Evolutionary conservation across 192 early-diverging fungal species (phyloP).

Genomic region (Podila minutissima): DNA sequence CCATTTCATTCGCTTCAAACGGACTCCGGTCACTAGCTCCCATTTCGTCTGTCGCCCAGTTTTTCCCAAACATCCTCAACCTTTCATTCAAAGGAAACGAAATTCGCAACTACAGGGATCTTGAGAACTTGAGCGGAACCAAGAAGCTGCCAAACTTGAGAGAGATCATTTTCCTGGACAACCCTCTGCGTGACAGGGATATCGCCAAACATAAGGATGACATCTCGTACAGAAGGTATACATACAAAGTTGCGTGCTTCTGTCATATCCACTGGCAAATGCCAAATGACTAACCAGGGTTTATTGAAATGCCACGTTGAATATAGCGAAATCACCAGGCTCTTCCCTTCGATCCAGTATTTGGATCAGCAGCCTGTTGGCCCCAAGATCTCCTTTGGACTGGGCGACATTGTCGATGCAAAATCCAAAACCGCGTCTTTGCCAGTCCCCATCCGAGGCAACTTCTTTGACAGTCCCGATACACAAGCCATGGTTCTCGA

Average conservation of each 20-base stretch:
- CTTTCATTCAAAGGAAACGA: constrained; percentile 57
- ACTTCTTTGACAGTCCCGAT: constrained; percentile 54
- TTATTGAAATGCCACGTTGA: neutral
- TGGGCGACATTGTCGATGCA: constrained; percentile 5
- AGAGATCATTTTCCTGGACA: constrained; percentile 55
- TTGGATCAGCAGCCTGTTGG: constrained; percentile 49
- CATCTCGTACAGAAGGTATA: constrained; percentile 38
- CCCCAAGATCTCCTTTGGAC: constrained; percentile 44
- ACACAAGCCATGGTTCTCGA: constrained; percentile 48
- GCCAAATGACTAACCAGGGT: neutral
- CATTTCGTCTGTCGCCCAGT: constrained; percentile 29
- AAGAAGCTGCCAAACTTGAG: constrained; percentile 37
- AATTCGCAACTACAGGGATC: constrained; percentile 33
- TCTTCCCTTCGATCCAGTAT: constrained; percentile 51
- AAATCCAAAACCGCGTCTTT: constrained; percentile 7
- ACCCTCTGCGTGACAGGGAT: constrained; percentile 44
- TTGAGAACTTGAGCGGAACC: constrained; percentile 40
- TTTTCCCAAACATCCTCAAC: constrained; percentile 55
- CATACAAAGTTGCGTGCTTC: no score
- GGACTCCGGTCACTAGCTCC: constrained; percentile 33
- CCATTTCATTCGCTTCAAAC: constrained; percentile 55
- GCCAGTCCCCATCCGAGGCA: constrained; percentile 28
- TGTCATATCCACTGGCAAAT: neutral
- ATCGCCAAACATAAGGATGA: constrained; percentile 38
- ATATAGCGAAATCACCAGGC: constrained; percentile 29